Evolutionary conservation across 768 basidiomycete genomes (phyloP).

Genomic region (Panaeolus papilionaceus): DNA sequence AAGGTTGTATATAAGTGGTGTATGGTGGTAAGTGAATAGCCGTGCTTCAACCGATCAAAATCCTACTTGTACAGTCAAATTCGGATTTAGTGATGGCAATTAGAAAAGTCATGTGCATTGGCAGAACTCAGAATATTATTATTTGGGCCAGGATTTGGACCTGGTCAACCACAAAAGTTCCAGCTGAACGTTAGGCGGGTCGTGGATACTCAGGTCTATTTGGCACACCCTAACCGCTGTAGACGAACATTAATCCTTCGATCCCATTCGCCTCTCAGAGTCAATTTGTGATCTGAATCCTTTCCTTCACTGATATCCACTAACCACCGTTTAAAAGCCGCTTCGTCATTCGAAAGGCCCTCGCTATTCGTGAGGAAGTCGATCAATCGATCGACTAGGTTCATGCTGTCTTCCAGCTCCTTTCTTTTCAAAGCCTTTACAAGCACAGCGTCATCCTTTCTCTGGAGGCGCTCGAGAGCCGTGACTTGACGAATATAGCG

Average conservation of each 20-base stretch:
- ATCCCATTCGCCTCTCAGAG: not conserved
- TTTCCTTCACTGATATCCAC: not conserved
- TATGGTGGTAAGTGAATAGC: not conserved
- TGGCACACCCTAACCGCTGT: not conserved
- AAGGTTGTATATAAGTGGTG: not conserved
- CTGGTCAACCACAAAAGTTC: no score
- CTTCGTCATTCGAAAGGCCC: conserved; percentile 32
- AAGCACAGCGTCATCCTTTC: conserved; percentile 30
- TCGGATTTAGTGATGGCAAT: no score
- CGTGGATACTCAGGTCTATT: no score
- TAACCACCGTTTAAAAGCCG: conserved; percentile 23
- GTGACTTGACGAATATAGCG: conserved; percentile 41
- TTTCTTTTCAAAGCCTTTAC: conserved; percentile 31
- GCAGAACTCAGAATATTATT: no score
- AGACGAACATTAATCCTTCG: not conserved
- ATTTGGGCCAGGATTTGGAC: no score
- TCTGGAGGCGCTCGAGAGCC: conserved; percentile 29
- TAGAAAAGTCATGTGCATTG: no score
- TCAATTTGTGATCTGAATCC: not conserved
- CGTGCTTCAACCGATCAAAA: not conserved
- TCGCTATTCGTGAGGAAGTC: conserved; percentile 31
- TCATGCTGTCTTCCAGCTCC: conserved; percentile 31
- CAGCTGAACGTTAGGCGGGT: no score
- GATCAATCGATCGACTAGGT: conserved; percentile 31
- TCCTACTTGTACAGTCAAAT: not conserved